phyloP scores from a whole-genome alignment of 164 flowering plant genomes.

The Nymphaea colorata region DNA sequence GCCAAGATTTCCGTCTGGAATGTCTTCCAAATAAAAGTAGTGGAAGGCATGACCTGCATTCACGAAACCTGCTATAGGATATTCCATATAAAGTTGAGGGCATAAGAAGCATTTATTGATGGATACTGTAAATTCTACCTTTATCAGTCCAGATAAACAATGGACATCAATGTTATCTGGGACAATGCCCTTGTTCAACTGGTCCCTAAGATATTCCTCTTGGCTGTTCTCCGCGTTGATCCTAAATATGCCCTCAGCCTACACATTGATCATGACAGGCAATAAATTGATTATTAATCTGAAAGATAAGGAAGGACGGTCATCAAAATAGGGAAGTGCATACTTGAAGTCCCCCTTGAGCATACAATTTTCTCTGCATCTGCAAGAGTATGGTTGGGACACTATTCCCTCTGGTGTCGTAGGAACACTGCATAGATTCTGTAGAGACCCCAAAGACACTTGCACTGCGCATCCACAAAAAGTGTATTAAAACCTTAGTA shows the following conservation, averaged over 20 bases:
- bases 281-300: neutral
- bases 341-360: constrained; percentile 58
- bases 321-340: neutral
- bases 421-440: constrained; percentile 74
- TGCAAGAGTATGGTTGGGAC: constrained; percentile 66
- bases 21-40: neutral
- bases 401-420: constrained; percentile 61
- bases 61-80: neutral
- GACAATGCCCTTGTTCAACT: constrained; percentile 44
- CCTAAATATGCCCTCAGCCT: constrained; percentile 67
- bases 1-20: too few species aligned
- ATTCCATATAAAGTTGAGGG: neutral
- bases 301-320: neutral
- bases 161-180: constrained; percentile 59
- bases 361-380: constrained; percentile 48
- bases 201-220: constrained; percentile 58
- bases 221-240: constrained; percentile 59
- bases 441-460: constrained; percentile 74
- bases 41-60: neutral
- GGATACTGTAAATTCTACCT: constrained; percentile 23
- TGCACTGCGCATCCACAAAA: constrained; percentile 24
- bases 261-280: constrained; percentile 7
- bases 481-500: neutral
- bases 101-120: neutral
- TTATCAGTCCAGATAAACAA: constrained; percentile 59